A percentile compares a stretch with the other conserved stretches of the same genome.
Evolutionary conservation across 2,329 filamentous ascomycete species (phyloP).

Genomic region (Talaromyces piceae): DNA sequence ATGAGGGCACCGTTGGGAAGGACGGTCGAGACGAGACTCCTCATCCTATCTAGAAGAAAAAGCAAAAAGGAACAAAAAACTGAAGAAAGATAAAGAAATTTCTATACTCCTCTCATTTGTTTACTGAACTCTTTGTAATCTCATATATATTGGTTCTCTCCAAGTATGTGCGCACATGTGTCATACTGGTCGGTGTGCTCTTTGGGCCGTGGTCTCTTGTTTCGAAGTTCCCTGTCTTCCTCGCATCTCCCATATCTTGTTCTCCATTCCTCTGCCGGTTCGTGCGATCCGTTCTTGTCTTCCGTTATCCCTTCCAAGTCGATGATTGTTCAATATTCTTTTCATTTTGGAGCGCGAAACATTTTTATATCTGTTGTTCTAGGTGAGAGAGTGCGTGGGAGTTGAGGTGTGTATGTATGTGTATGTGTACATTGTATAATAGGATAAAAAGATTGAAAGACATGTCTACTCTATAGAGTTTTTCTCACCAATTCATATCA

Average conservation of each 20-base stretch:
- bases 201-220: no score
- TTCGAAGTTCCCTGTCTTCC: not conserved
- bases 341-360: not conserved
- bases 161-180: no score
- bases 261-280: not conserved
- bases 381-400: not conserved
- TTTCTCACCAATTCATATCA: not conserved
- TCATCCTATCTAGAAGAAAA: slow-evolving; percentile 15
- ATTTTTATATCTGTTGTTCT: not conserved
- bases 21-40: slow-evolving; percentile 30
- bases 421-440: slow-evolving; percentile 1
- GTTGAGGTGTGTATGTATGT: no score
- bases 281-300: no score
- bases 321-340: no score
- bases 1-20: slow-evolving; percentile 35
- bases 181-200: no score
- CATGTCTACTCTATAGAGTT: not conserved
- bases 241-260: not conserved
- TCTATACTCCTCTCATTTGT: not conserved
- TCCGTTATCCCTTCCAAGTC: not conserved
- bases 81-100: not conserved
- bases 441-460: not conserved
- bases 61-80: no score
- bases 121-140: no score
- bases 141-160: no score